Evolutionary conservation across 1,284 basidiomycete species (phyloP), one percentile per base, ranked within the genome.

Genomic region (Rhizoctonia solani): DNA sequence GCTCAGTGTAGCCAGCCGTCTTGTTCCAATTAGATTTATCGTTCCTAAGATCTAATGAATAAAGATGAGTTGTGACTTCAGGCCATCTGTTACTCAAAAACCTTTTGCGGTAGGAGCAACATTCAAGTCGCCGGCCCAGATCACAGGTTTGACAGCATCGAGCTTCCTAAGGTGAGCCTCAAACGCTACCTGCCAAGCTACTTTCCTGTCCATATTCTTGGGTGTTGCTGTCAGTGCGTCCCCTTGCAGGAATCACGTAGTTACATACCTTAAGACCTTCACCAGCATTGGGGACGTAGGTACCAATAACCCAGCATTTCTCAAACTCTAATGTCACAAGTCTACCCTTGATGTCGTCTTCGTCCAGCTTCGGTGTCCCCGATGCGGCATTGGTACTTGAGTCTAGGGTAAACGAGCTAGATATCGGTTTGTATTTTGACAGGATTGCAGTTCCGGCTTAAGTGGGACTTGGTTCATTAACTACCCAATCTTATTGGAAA

Each of bases 41-140:
- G 71, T 90, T 87, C 23, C 83, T 73, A 23, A 91, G 81, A 75
- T 91, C 89, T 88, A 71, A 21, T 27, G 32, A 65, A 39, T 19
- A 19, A 50, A 53, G 9, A 27, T 32, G n/a, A 65, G 34, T 13
- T 41, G 23, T 56, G 8, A 27, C 54, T 44, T 13, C 11, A 14
- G 19, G 8, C 9, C 6, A 49, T 59, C 3, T 19, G 34, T 39
- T 41, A 55, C 50, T 8, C 6, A 70, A 77, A 49, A 66, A 87
- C 89, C 89, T 63, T 83, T 80, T 63, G 81, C 86, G 1, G 89
- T 89, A 2, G 89, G 89, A 1, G 93, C 91, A 32, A 93, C 91
- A 72, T 95, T 95, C 70, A 95, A 74, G 76, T 95, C 93, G 27
- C 93, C 93, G n/a, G 83, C 81, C 93, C 93, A 95, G 68, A 95